Evolutionary conservation across 495 filamentous ascomycete genomes (phyloP).

Genomic region (Filosporella fistucella): DNA sequence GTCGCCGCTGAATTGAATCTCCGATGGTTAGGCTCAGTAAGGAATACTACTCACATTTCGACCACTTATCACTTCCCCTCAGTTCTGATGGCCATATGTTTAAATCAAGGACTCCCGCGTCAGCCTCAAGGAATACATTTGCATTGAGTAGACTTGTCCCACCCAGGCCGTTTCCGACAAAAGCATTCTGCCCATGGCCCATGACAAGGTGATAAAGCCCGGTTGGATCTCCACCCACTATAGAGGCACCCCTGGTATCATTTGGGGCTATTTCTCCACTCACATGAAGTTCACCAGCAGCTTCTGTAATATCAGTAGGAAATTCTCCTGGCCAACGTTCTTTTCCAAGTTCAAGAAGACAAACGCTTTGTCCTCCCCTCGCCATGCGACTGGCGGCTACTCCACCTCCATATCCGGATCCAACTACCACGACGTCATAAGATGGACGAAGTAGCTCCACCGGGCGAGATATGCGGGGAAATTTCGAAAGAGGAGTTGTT

Average conservation of each 20-base stretch:
- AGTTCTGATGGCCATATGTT: conserved; percentile 59
- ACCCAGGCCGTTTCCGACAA: conserved; percentile 63
- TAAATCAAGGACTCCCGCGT: conserved; percentile 45
- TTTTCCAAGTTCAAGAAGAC: conserved; percentile 56
- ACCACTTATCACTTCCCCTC: conserved; percentile 33
- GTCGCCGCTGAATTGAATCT: too few relatives aligned
- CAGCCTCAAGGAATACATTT: conserved; percentile 61
- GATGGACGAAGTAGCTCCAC: conserved; percentile 48
- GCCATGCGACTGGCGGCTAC: conserved; percentile 64
- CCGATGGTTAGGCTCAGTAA: too few relatives aligned
- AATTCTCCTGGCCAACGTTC: conserved; percentile 66
- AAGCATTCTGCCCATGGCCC: conserved; percentile 61
- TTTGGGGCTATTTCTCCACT: conserved; percentile 48
- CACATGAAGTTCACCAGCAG: conserved; percentile 43
- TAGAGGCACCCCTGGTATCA: conserved; percentile 31
- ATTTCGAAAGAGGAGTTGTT: too few relatives aligned
- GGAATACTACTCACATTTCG: conserved; percentile 41
- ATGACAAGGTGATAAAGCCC: conserved; percentile 60
- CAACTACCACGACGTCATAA: conserved; percentile 65
- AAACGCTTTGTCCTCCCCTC: conserved; percentile 54
- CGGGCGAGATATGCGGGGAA: conserved; percentile 50
- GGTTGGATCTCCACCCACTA: conserved; percentile 48
- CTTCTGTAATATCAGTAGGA: conserved; percentile 40
- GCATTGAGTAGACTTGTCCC: conserved; percentile 63
- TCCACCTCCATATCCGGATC: conserved; percentile 66